Percentiles rank a stretch among this genome's conserved stretches.
These are phyloP conservation scores for Apiospora pterosperma DNA, from an alignment of 2,329 filamentous ascomycete species.

Conservation along the genomic window DNA sequence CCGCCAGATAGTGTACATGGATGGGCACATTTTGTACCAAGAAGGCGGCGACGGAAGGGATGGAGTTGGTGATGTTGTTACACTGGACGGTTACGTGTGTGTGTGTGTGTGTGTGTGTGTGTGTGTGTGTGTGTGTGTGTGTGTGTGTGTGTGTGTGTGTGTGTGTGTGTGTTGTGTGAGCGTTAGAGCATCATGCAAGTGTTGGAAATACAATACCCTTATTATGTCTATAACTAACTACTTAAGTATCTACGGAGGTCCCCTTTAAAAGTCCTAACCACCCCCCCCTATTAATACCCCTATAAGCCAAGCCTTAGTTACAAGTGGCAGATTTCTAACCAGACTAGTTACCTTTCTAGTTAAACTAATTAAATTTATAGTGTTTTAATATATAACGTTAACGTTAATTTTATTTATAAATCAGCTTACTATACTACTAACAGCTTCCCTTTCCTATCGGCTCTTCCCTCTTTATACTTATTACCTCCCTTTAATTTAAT, in stretches of 20 bases:
- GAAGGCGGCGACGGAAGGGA: neutral
- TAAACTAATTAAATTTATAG: too few relatives aligned
- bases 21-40: neutral
- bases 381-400: too few relatives aligned
- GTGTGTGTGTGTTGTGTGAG: too few relatives aligned
- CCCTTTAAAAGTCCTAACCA: neutral
- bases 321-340: too few relatives aligned
- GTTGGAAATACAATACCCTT: constrained; percentile 7
- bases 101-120: too few relatives aligned
- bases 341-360: too few relatives aligned
- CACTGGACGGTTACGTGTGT: neutral
- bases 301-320: neutral
- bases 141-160: too few relatives aligned
- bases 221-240: neutral
- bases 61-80: neutral
- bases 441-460: neutral
- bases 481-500: neutral
- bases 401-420: too few relatives aligned
- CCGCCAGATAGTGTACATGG: too few relatives aligned
- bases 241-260: neutral
- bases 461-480: neutral
- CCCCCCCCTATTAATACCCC: too few relatives aligned
- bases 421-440: neutral
- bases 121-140: too few relatives aligned
- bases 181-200: constrained; percentile 3